These are phyloP conservation scores for Graphilbum fragrans DNA, from an alignment of 2,329 filamentous ascomycete genomes.

Conservation along the genomic window DNA sequence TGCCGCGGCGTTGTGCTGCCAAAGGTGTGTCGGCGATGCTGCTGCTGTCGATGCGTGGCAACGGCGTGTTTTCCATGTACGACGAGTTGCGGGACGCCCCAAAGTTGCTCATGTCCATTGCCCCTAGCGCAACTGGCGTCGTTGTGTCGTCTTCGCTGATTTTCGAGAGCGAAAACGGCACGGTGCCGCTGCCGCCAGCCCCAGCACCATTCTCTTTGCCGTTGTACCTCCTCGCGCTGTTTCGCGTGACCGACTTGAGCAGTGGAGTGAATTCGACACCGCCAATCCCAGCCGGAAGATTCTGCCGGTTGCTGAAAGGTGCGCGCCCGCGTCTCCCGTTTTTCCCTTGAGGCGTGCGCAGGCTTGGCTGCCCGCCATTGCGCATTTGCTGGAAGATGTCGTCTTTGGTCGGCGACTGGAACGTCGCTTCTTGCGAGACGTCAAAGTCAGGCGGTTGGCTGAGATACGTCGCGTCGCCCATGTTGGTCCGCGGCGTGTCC, in stretches of 20 bases:
- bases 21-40: constrained; percentile 77
- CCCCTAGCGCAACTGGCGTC: constrained; percentile 35
- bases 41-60: constrained; percentile 66
- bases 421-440: constrained; percentile 78
- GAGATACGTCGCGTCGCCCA: constrained; percentile 75
- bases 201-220: constrained; percentile 45
- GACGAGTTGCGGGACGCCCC: constrained; percentile 53
- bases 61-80: constrained; percentile 56
- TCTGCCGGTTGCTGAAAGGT: constrained; percentile 59
- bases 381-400: constrained; percentile 67
- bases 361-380: constrained; percentile 47
- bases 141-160: constrained; percentile 63
- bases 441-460: constrained; percentile 61
- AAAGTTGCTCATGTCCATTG: constrained; percentile 61
- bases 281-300: constrained; percentile 51
- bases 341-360: constrained; percentile 60
- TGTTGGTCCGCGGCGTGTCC: constrained; percentile 77
- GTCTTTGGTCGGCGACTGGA: constrained; percentile 66
- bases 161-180: constrained; percentile 58
- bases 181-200: constrained; percentile 27
- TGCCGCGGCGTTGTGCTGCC: constrained; percentile 36
- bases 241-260: constrained; percentile 68
- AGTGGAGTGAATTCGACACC: constrained; percentile 87
- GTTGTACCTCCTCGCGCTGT: constrained; percentile 49
- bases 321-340: constrained; percentile 31